Percentiles rank a stretch among this genome's conserved stretches.
Evolutionary conservation across 257 asterid genomes (phyloP).

Genomic region (Knoxia roxburghii): DNA sequence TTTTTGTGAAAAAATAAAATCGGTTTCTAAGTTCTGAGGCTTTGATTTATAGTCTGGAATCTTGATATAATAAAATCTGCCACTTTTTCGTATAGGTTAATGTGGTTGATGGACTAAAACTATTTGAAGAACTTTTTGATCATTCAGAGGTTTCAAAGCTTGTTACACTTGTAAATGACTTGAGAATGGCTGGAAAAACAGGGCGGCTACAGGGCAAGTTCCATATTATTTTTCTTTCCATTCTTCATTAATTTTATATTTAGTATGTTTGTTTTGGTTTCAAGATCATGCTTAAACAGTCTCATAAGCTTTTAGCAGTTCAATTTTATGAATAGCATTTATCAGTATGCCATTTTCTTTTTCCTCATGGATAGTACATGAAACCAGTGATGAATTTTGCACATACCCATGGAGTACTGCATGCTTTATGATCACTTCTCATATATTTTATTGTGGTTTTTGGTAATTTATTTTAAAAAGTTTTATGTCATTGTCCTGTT

Average conservation of each 20-base stretch:
- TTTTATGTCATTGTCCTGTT: background rate
- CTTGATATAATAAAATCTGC: conserved; percentile 2
- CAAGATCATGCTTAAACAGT: background rate
- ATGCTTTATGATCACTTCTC: background rate
- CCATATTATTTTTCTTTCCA: conserved; percentile 6
- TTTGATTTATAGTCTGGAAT: background rate
- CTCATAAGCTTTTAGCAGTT: background rate
- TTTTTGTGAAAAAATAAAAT: no score
- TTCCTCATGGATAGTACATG: background rate
- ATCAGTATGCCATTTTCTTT: background rate
- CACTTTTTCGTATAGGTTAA: conserved; percentile 44
- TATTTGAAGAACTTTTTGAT: conserved; percentile 53
- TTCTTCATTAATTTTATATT: background rate
- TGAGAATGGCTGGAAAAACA: conserved; percentile 80
- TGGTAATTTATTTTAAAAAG: background rate
- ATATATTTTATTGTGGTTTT: background rate
- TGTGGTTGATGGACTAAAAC: conserved; percentile 76
- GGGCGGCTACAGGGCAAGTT: conserved; percentile 76
- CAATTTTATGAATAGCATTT: background rate
- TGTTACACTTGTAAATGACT: conserved; percentile 54
- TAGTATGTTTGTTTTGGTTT: background rate
- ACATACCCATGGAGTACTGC: background rate
- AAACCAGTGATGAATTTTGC: background rate
- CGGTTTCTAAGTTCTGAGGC: conserved; percentile 17
- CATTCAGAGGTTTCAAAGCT: conserved; percentile 61